Conservation (phyloP, 805 yeast species). For the Starmera amethionina region DNA sequence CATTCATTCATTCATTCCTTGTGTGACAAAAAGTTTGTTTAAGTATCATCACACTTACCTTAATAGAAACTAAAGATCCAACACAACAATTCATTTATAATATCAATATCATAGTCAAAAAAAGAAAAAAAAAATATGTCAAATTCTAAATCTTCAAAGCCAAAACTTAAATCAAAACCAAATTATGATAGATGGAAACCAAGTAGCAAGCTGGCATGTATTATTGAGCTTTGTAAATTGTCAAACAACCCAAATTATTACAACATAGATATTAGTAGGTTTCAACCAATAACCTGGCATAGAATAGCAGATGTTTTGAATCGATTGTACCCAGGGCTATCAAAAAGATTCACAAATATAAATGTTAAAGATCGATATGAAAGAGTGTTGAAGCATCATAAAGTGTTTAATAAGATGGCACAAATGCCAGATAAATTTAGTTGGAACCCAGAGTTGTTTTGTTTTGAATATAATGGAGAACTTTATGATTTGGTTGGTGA, state of each 20-base stretch:
- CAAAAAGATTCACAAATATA: constrained; percentile 18
- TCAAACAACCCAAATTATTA: constrained; percentile 11
- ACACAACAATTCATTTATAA: too few species aligned
- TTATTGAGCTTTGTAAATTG: constrained; percentile 14
- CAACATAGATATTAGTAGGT: constrained; percentile 8
- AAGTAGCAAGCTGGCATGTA: constrained; percentile 18
- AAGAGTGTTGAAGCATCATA: constrained; percentile 17
- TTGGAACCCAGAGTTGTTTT: constrained; percentile 14
- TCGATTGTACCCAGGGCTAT: constrained; percentile 15
- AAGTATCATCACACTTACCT: too few species aligned
- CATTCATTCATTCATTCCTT: too few species aligned
- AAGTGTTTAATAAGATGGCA: constrained; percentile 15
- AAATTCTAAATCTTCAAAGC: too few species aligned
- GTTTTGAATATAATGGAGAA: constrained; percentile 10
- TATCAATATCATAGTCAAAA: too few species aligned
- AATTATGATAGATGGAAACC: constrained; percentile 21
- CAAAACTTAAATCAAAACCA: constrained; percentile 3
- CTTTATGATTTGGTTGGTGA: constrained; percentile 12
- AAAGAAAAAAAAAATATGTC: too few species aligned
- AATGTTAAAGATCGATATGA: constrained; percentile 19
- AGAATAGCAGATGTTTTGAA: constrained; percentile 17
- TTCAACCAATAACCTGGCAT: constrained; percentile 15
- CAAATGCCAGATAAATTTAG: constrained; percentile 10
- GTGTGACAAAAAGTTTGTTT: too few species aligned
- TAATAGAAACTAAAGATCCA: too few species aligned